Evolutionary conservation across 169 alveolate species (phyloP).

Genomic region (Miamiensis avidus): DNA sequence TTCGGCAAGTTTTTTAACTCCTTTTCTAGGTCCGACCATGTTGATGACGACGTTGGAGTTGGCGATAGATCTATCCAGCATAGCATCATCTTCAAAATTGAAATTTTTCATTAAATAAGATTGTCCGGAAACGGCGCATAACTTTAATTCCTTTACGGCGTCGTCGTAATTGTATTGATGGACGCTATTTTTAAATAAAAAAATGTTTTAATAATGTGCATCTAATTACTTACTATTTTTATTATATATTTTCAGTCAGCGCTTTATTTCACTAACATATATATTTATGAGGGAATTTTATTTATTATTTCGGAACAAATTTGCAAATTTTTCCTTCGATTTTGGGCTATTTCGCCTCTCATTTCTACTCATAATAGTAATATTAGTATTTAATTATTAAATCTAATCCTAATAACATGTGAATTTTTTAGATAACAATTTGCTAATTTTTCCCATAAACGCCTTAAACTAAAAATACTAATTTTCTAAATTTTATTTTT

Average conservation of each 20-base stretch:
- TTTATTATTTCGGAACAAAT: too few species aligned
- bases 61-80: constrained; percentile 42
- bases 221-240: too few species aligned
- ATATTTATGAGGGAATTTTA: constrained; percentile 29
- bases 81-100: constrained; percentile 44
- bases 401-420: not conserved
- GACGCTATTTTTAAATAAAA: not conserved
- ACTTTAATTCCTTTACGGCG: constrained; percentile 41
- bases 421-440: not conserved
- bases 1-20: constrained; percentile 29
- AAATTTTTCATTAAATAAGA: constrained; percentile 25
- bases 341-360: not conserved
- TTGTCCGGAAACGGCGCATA: constrained; percentile 37
- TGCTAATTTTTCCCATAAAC: not conserved
- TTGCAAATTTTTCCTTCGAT: constrained; percentile 20
- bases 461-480: too few species aligned
- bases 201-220: not conserved
- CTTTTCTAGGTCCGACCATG: constrained; percentile 38
- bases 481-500: too few species aligned
- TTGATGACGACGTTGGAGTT: constrained; percentile 54
- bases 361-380: too few species aligned
- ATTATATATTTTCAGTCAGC: not conserved
- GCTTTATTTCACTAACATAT: constrained; percentile 2
- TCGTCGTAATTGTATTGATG: constrained; percentile 37
- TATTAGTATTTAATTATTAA: too few species aligned